These are phyloP conservation scores for Leishmania amazonensis DNA, from an alignment of 208 protist genomes.

Conservation along the genomic window DNA sequence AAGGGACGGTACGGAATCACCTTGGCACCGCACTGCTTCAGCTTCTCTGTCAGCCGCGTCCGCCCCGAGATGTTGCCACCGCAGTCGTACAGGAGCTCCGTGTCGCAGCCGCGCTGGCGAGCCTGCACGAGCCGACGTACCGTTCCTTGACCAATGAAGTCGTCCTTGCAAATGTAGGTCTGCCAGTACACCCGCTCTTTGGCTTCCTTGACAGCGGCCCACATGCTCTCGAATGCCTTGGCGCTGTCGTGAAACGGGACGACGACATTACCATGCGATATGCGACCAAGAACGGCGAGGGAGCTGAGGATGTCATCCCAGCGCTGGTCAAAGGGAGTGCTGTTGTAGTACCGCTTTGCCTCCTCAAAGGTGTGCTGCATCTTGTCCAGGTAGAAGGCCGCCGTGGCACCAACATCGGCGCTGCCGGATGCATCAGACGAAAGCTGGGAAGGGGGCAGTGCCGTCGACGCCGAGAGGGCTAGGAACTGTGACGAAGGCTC, in stretches of 20 bases:
- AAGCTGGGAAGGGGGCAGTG: neutral
- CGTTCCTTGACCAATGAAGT: conserved; percentile 77
- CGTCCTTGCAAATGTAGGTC: conserved; percentile 95
- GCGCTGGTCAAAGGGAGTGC: conserved; percentile 66
- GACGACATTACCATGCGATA: conserved; percentile 68
- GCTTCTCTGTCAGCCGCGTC: conserved; percentile 58
- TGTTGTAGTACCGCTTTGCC: conserved; percentile 34
- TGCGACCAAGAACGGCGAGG: conserved; percentile 65
- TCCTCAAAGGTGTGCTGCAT: conserved; percentile 28
- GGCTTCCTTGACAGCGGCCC: conserved; percentile 82
- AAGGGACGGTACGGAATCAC: conserved; percentile 90
- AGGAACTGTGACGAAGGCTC: neutral
- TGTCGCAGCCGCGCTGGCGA: conserved; percentile 67
- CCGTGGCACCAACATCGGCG: neutral
- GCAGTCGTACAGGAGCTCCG: conserved; percentile 90
- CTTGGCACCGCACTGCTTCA: conserved; percentile 68
- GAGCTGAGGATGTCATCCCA: conserved; percentile 73
- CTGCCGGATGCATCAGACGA: neutral
- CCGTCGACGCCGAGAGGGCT: neutral
- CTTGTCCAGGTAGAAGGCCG: conserved; percentile 35
- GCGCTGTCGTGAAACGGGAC: conserved; percentile 74
- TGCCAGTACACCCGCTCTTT: conserved; percentile 82
- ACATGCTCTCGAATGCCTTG: conserved; percentile 83
- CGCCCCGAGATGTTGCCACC: conserved; percentile 92
- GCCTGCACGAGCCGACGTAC: conserved; percentile 73